Conservation (phyloP, 441 rosid genomes). For the Theobroma grandiflorum region DNA sequence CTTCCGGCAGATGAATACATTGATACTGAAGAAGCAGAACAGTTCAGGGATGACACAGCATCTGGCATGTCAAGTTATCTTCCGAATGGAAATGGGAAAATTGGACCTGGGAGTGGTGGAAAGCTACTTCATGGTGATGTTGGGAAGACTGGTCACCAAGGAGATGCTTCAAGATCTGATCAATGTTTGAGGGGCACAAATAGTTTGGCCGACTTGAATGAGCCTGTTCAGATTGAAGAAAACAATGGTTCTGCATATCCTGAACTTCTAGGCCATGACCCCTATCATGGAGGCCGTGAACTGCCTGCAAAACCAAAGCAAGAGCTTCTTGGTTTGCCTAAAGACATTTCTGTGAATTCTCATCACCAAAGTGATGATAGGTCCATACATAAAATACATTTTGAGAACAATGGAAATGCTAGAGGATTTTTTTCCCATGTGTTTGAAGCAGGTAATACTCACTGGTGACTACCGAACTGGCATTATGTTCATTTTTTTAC, state of each 20-base stretch:
- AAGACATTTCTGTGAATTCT: conserved; percentile 50
- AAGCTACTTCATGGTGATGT: conserved; percentile 41
- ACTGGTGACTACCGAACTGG: conserved; percentile 10
- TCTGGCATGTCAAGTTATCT: conserved; percentile 52
- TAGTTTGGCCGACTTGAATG: conserved; percentile 83
- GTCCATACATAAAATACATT: conserved; percentile 36
- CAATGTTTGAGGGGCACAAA: conserved; percentile 52
- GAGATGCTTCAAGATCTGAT: conserved; percentile 49
- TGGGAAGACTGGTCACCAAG: conserved; percentile 51
- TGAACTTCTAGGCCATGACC: conserved; percentile 40
- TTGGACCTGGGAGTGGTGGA: conserved; percentile 43
- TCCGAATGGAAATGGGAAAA: conserved; percentile 51
- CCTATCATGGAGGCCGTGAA: conserved; percentile 48
- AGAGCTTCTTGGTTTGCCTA: conserved; percentile 47
- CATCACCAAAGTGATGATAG: conserved; percentile 46
- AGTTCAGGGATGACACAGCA: conserved; percentile 49
- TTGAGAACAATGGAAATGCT: conserved; percentile 46
- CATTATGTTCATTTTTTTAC: conserved; percentile 7
- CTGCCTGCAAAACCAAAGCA: conserved; percentile 43
- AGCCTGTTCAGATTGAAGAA: conserved; percentile 76
- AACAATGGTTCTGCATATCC: conserved; percentile 55
- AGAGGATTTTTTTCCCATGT: conserved; percentile 56
- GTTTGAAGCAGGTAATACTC: conserved; percentile 60
- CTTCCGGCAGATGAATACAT: conserved; percentile 92
- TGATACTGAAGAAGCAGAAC: conserved; percentile 69